Conservation (phyloP, 306 rosid genomes). For the Crotalaria pallida region DNA sequence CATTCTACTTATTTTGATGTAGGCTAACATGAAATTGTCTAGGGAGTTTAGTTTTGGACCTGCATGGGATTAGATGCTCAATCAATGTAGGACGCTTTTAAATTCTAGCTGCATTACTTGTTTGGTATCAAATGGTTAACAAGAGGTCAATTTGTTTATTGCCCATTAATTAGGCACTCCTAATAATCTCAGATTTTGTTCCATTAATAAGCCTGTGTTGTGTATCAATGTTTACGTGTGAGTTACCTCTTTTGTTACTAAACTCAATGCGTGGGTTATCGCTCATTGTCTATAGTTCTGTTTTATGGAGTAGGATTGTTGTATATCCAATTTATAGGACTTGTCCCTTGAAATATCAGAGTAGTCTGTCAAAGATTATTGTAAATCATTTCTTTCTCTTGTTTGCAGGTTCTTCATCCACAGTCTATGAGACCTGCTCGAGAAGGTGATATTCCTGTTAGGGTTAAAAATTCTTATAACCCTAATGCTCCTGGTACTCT, state of each 20-base stretch:
- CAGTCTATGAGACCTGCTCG: slow-evolving; percentile 99
- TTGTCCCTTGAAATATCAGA: neutral
- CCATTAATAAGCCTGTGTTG: neutral
- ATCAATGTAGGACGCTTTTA: neutral
- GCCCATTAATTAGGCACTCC: neutral
- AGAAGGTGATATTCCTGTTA: slow-evolving; percentile 92
- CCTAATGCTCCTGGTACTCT: slow-evolving; percentile 94
- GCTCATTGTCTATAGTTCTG: neutral
- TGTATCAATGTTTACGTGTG: neutral
- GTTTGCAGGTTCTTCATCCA: slow-evolving; percentile 84
- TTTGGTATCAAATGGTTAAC: neutral
- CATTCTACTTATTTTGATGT: no score
- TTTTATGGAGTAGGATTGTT: neutral
- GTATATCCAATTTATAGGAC: neutral
- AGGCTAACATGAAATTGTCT: no score
- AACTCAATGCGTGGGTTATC: neutral
- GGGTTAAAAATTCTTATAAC: slow-evolving; percentile 96
- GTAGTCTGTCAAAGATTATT: neutral
- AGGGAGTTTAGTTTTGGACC: no score
- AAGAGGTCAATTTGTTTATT: neutral
- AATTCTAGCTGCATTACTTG: neutral
- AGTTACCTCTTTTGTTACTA: neutral
- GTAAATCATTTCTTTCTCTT: neutral
- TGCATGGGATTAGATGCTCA: neutral
- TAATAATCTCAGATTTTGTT: slow-evolving; percentile 11